Conservation (phyloP, 495 filamentous ascomycete species). For the Tetracladium setigerum region DNA sequence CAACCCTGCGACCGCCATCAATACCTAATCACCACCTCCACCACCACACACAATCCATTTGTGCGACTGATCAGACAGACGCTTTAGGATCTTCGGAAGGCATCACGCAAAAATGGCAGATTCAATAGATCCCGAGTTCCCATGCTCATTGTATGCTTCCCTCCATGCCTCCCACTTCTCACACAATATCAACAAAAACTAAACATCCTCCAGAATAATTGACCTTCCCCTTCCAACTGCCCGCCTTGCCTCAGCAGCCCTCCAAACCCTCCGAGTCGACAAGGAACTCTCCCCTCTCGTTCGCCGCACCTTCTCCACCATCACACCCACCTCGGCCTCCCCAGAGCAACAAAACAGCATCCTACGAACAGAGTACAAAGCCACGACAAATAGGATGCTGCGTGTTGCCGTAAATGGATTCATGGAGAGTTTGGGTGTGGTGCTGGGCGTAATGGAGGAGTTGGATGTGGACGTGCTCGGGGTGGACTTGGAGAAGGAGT, state of each 20-base stretch:
- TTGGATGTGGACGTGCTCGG: slow-evolving; percentile 79
- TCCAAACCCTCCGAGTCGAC: slow-evolving; percentile 75
- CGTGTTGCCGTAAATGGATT: slow-evolving; percentile 97
- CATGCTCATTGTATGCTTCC: slow-evolving; percentile 58
- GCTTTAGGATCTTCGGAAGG: neutral
- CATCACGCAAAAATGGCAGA: slow-evolving; percentile 21
- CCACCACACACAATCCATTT: too few species aligned
- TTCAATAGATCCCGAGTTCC: slow-evolving; percentile 46
- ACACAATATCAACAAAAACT: neutral
- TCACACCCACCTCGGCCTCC: slow-evolving; percentile 23
- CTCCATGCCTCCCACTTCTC: neutral
- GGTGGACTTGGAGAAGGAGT: neutral
- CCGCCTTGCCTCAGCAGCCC: slow-evolving; percentile 69
- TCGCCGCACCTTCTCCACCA: slow-evolving; percentile 57
- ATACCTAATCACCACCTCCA: too few species aligned
- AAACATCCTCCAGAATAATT: slow-evolving; percentile 49
- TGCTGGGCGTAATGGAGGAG: slow-evolving; percentile 81
- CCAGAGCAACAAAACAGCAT: slow-evolving; percentile 36
- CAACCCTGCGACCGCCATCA: neutral
- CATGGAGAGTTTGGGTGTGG: slow-evolving; percentile 79
- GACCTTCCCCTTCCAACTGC: slow-evolving; percentile 76
- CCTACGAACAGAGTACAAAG: slow-evolving; percentile 70
- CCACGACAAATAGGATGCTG: slow-evolving; percentile 92
- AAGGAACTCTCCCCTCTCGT: slow-evolving; percentile 81
- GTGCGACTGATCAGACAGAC: neutral